Base-by-base conservation (phyloP, 2,329 filamentous ascomycete species). In the Dryadomyces quercus-mongolicae region DNA sequence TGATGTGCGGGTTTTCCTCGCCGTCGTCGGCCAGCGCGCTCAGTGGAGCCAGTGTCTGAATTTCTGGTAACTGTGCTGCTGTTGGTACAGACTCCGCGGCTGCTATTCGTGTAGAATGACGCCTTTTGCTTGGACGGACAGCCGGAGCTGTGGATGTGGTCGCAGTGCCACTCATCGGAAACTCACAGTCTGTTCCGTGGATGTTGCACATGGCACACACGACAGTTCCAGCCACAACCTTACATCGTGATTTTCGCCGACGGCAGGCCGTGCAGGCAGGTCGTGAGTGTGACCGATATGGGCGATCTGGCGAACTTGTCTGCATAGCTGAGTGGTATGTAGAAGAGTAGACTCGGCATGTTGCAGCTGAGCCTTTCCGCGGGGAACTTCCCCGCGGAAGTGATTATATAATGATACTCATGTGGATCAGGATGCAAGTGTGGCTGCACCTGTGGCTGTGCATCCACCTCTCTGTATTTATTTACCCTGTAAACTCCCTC, bases 181-280 rank as follows among this genome's bases (percentile, higher is more conserved):
- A 48, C 13, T 36, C 10, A 55, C 80, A 82, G 22, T 78, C 74
- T 5, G 77, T 79, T 9, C 74, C 73, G 60, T 82, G 77, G 20
- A 78, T 74, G 43, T 74, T 74, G 63, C 80, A 84, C 62, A 82
- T 71, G 9, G 81, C 65, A 60, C 80, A 84, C 8, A 71, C 70
- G 52, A 74, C 67, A 2, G 74, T 71, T 5, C 72, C 70, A 15
- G 75, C 66, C 60, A 81, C 78, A 31, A 79, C 74, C 18, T 78
- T 80, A 62, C 81, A 84, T 59, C 81, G 72, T 2, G 78, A 80
- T 63, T 83, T 83, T 56, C 81, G 74, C 56, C 74, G 74, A 53
- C 81, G 73, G 61, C 81, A 84, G 15, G 78, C 68, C 52, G 78
- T 67, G 66, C 81, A 84, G 9, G 80, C 80, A 51, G 80, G 78